A percentile compares a stretch with the other conserved stretches of the same genome.
Evolutionary conservation across 768 basidiomycete species (phyloP).

Genomic region (Sporobolomyces roseus): DNA sequence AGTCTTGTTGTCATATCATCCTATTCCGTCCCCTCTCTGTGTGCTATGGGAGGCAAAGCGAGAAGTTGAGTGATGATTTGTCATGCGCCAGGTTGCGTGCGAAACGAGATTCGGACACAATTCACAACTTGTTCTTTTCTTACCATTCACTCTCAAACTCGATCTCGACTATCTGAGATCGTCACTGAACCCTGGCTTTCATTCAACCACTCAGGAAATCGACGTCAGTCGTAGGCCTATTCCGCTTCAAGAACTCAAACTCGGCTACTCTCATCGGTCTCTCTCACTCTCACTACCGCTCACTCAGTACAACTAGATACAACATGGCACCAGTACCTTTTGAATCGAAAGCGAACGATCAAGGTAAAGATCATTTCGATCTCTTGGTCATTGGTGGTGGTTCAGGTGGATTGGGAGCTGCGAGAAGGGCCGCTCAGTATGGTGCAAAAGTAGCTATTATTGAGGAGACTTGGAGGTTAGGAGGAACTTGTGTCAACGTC

Average conservation of each 20-base stretch:
- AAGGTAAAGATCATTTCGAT: constrained; percentile 42
- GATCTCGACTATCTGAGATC: too few relatives aligned
- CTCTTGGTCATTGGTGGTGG: constrained; percentile 54
- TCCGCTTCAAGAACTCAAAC: background rate
- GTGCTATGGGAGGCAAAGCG: too few relatives aligned
- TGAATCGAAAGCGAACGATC: constrained; percentile 23
- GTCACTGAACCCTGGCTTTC: background rate
- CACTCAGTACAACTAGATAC: background rate
- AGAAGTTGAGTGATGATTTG: too few relatives aligned
- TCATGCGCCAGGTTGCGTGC: too few relatives aligned
- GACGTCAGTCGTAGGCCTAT: constrained; percentile 10
- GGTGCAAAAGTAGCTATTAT: constrained; percentile 90
- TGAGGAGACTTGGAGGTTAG: constrained; percentile 68
- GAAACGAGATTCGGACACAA: too few relatives aligned
- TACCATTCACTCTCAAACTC: too few relatives aligned
- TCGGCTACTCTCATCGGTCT: constrained; percentile 4
- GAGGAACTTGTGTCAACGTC: constrained; percentile 80
- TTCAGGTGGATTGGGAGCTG: constrained; percentile 83
- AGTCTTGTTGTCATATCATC: too few relatives aligned
- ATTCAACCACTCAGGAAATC: background rate
- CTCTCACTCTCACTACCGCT: background rate
- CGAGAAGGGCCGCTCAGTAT: constrained; percentile 82
- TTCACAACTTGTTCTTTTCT: too few relatives aligned
- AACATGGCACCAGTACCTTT: constrained; percentile 39
- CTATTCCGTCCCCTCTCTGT: too few relatives aligned